A percentile compares a stretch with the other conserved stretches of the same genome.
These are phyloP conservation scores for Tuber indicum DNA, from an alignment of 495 filamentous ascomycete genomes.

Conservation along the genomic window DNA sequence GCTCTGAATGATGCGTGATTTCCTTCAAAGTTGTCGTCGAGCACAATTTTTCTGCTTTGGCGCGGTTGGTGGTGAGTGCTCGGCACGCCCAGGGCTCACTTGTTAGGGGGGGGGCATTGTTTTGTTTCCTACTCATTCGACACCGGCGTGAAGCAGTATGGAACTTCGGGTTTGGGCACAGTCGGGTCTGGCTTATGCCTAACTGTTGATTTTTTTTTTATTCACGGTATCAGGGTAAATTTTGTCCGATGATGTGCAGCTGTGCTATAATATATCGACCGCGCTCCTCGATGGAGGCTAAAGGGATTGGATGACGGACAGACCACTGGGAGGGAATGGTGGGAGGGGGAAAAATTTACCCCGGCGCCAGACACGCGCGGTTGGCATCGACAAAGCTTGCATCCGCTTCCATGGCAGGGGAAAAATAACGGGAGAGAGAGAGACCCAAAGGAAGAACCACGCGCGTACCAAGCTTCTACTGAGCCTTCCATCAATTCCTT, in stretches of 20 bases:
- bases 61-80: not conserved
- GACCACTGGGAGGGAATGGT: not conserved
- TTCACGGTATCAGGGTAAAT: too few relatives aligned
- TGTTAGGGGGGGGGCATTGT: not conserved
- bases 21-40: not conserved
- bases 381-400: not conserved
- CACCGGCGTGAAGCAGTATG: not conserved
- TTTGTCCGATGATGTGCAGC: too few relatives aligned
- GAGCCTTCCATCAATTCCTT: not conserved
- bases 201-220: too few relatives aligned
- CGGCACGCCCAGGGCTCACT: not conserved
- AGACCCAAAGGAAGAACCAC: not conserved
- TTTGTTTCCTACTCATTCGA: not conserved
- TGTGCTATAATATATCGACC: too few relatives aligned
- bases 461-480: not conserved
- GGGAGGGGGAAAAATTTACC: not conserved
- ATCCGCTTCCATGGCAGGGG: not conserved
- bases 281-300: too few relatives aligned
- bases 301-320: not conserved
- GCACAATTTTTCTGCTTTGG: not conserved
- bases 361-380: not conserved
- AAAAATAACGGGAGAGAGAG: not conserved
- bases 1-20: not conserved
- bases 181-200: too few relatives aligned
- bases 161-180: not conserved